Base-by-base conservation (phyloP, 2,329 filamentous ascomycete genomes). In the Westerdykella ornata region DNA sequence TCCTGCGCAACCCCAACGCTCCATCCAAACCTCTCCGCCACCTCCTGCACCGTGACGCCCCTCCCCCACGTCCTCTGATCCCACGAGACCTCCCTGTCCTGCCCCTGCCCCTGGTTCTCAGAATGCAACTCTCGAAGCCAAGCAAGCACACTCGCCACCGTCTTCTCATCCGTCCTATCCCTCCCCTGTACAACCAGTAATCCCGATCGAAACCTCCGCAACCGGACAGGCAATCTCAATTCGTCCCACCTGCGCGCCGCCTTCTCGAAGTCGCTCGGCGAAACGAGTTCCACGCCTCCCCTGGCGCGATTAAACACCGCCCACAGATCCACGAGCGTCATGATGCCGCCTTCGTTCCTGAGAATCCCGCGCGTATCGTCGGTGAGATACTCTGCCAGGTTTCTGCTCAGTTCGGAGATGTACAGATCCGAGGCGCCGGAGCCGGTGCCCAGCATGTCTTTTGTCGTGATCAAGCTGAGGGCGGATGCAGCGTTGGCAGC, bases 1-100 rank as follows among this genome's bases (percentile, higher is more conserved):
- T 97, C 92, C 45, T 84, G 85, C 1, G 92, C 92, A 16, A 98
- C 90, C 7, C 92, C 92, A 6, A 98, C 84, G 62, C 92, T 97
- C 92, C 92, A 98, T 5, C 89, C 87, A 66, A 98, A 98, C 37
- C 80, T 75, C 64, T 94, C 86, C 0, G 92, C 92, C 0, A 81
- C 80, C 59, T 97, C 89, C 59, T 92, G 86, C 1, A 88, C 88
- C 12, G 88, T 96, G 19, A 97, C 82, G 8, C 92, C 88, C 42
- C 82, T 77, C 0, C 92, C 89, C 63, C 88, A 96, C 31, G 72
- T 57, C 35, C 73, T 73, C 84, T 83, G 87, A 55, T 94, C 82
- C 85, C 85, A 92, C 0, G 74, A 54, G 26, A 82, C 74, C 3
- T 84, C 76, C 22, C 22, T 26, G 8, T 26, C 22, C 22, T 9